Conservation (phyloP, 2,329 filamentous ascomycete species). For the Escovopsis sp. region DNA sequence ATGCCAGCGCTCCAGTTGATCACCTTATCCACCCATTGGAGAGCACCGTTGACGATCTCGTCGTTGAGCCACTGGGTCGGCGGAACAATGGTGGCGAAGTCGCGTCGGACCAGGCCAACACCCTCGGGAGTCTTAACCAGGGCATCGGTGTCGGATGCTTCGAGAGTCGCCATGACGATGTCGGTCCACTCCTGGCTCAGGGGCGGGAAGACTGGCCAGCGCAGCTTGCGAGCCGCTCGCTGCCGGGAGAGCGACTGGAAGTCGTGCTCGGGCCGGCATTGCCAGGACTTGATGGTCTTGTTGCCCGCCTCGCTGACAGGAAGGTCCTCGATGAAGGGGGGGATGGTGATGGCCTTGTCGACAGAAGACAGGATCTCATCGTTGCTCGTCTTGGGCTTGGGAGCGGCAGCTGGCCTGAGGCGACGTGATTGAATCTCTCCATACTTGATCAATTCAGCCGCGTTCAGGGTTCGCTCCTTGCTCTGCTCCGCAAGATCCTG, state of each 20-base stretch:
- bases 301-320: neutral
- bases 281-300: neutral
- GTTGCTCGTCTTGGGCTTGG: neutral
- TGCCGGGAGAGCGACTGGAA: neutral
- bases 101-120: conserved; percentile 34
- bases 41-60: conserved; percentile 54
- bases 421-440: neutral
- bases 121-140: conserved; percentile 35
- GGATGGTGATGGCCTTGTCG: neutral
- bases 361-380: neutral
- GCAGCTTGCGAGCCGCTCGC: neutral
- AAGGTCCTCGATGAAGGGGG: neutral
- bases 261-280: neutral
- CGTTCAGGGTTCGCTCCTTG: neutral
- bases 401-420: neutral
- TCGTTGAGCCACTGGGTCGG: conserved; percentile 58
- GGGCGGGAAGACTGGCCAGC: neutral
- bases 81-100: conserved; percentile 48
- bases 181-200: neutral
- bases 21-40: conserved; percentile 44
- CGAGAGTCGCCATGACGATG: neutral
- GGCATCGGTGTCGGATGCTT: conserved; percentile 5
- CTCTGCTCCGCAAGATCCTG: conserved; percentile 16
- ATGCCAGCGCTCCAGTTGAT: conserved; percentile 43
- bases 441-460: neutral